Conservation (phyloP, 169 alveolate species). For the Eimeria sp. region DNA sequence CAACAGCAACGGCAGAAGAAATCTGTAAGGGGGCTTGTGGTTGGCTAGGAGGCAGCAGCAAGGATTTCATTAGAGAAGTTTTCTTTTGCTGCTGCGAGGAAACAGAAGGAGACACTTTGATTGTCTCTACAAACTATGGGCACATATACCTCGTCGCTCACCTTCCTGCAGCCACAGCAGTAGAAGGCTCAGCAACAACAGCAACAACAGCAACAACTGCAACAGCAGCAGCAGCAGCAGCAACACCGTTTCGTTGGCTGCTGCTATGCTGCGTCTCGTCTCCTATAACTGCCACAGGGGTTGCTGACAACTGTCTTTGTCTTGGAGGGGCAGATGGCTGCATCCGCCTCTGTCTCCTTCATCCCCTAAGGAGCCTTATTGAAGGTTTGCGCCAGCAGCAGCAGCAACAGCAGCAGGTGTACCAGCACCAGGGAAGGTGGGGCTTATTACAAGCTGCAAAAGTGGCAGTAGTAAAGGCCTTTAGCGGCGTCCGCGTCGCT, state of each 20-base stretch:
- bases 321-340: slow-evolving; percentile 54
- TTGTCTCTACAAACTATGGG: slow-evolving; percentile 37
- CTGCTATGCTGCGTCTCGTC: slow-evolving; percentile 45
- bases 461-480: slow-evolving; percentile 3
- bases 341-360: slow-evolving; percentile 25
- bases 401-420: not conserved
- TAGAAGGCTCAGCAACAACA: not conserved
- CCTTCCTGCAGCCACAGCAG: slow-evolving; percentile 24
- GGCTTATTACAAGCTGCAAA: not conserved
- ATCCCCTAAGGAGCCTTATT: not conserved
- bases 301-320: slow-evolving; percentile 5
- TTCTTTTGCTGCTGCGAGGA: slow-evolving; percentile 54
- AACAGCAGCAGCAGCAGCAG: slow-evolving; percentile 33
- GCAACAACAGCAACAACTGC: not conserved
- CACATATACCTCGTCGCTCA: slow-evolving; percentile 37
- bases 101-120: slow-evolving; percentile 22
- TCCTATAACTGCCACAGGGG: slow-evolving; percentile 30
- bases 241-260: slow-evolving; percentile 14
- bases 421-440: slow-evolving; percentile 20
- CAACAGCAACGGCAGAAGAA: not conserved
- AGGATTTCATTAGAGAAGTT: slow-evolving; percentile 17
- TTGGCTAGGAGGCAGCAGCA: slow-evolving; percentile 51
- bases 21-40: not conserved
- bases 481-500: not conserved
- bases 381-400: no score